Evolutionary conservation across 1,284 basidiomycete species (phyloP).

Genomic region (Mrakiaceae sp.): DNA sequence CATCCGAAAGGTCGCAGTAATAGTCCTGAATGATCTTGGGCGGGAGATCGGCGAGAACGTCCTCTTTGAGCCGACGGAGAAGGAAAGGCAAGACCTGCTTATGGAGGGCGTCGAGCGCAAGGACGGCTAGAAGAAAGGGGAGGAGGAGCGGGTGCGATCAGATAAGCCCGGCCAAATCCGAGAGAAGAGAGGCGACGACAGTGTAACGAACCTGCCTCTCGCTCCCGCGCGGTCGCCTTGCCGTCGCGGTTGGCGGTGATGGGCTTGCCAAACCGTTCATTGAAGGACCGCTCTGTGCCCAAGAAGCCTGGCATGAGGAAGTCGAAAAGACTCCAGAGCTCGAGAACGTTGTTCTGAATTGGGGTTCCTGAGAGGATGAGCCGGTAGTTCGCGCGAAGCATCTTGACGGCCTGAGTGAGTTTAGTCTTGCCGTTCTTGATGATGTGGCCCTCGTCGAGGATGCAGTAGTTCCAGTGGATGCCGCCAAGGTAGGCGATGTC

Average conservation of each 20-base stretch:
- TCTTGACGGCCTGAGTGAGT: conserved; percentile 91
- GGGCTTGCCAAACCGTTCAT: conserved; percentile 90
- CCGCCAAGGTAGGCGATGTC: conserved; percentile 70
- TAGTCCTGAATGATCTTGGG: conserved; percentile 99
- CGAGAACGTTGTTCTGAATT: conserved; percentile 97
- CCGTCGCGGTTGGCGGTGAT: conserved; percentile 92
- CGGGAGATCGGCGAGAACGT: conserved; percentile 89
- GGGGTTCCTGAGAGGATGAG: conserved; percentile 93
- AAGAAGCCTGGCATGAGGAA: conserved; percentile 99
- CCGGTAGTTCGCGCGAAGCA: conserved; percentile 78
- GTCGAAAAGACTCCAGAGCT: conserved; percentile 97
- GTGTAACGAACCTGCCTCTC: conserved; percentile 66
- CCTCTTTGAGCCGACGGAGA: conserved; percentile 90
- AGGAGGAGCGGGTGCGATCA: background rate
- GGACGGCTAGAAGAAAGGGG: conserved; percentile 47
- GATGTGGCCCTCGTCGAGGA: conserved; percentile 95
- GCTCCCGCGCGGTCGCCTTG: conserved; percentile 72
- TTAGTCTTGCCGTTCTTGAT: conserved; percentile 99
- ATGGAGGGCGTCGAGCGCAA: conserved; percentile 90
- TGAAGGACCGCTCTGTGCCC: conserved; percentile 88
- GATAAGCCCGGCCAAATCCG: background rate
- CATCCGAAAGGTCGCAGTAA: conserved; percentile 89
- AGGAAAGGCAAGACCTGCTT: conserved; percentile 99
- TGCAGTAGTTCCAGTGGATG: conserved; percentile 86
- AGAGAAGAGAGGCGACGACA: background rate